Evolutionary conservation across 345 rosid species (phyloP).

Genomic region (Lepidium aucheri): DNA sequence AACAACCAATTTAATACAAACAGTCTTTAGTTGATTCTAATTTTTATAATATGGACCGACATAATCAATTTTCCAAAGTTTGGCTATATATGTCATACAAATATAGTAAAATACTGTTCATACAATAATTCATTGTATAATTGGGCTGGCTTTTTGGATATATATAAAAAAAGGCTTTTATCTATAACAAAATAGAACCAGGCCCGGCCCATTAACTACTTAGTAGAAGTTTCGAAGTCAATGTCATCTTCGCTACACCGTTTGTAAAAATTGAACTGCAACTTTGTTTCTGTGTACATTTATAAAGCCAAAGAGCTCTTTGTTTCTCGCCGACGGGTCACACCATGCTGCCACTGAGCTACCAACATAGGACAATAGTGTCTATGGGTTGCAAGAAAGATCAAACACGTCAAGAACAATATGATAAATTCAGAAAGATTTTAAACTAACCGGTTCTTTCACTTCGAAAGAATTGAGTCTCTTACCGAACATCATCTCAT

Average conservation of each 20-base stretch:
- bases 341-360: constrained; percentile 85
- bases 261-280: no score
- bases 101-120: background rate
- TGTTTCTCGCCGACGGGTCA: no score
- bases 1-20: constrained; percentile 19
- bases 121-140: background rate
- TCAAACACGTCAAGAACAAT: background rate
- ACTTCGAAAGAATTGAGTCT: constrained; percentile 2
- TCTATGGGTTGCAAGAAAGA: constrained; percentile 37
- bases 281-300: no score
- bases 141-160: background rate
- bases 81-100: background rate
- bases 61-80: background rate
- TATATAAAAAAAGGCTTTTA: background rate
- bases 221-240: background rate
- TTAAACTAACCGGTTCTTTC: background rate
- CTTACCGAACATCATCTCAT: constrained; percentile 64
- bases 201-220: background rate
- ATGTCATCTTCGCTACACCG: no score
- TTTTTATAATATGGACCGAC: constrained; percentile 10
- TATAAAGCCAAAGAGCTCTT: no score
- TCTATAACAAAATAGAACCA: background rate
- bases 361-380: constrained; percentile 73
- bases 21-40: background rate
- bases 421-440: background rate